Percentiles rank a stretch among this genome's conserved stretches.
Conservation (phyloP, 2,329 filamentous ascomycete genomes). For the Pseudogymnoascus sp. region DNA sequence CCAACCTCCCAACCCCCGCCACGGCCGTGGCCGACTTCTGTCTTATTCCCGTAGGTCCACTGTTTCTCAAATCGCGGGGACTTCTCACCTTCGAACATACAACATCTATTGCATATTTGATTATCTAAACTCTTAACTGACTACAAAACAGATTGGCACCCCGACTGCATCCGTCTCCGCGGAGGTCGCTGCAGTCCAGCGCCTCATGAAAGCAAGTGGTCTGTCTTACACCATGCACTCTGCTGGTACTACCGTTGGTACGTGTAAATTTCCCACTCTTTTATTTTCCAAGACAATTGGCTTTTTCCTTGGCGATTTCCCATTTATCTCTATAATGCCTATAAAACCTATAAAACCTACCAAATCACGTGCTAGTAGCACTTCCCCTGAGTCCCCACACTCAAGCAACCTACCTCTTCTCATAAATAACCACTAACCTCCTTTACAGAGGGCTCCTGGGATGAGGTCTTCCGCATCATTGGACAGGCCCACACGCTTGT, state of each 20-base stretch:
- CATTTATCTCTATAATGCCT: background rate
- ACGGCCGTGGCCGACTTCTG: conserved; percentile 86
- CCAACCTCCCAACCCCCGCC: conserved; percentile 55
- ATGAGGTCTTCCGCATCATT: conserved; percentile 74
- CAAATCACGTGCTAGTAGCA: background rate
- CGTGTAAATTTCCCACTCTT: conserved; percentile 27
- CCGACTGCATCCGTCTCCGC: conserved; percentile 66
- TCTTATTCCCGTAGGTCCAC: conserved; percentile 62
- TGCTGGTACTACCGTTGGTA: conserved; percentile 86
- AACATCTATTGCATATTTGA: background rate
- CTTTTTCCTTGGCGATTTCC: background rate
- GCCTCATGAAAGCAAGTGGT: conserved; percentile 71
- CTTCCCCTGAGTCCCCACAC: background rate
- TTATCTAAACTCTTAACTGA: background rate
- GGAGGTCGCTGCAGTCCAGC: conserved; percentile 84
- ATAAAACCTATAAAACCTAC: background rate
- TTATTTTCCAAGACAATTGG: background rate
- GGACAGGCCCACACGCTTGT: conserved; percentile 79
- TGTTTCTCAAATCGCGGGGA: background rate
- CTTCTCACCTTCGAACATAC: background rate
- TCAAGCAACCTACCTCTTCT: background rate
- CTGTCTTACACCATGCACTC: conserved; percentile 86
- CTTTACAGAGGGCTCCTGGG: conserved; percentile 78
- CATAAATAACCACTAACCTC: conserved; percentile 10
- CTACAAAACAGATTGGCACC: conserved; percentile 63